Conservation (phyloP, 2,329 filamentous ascomycete genomes). For the Fusarium ambrosium region DNA sequence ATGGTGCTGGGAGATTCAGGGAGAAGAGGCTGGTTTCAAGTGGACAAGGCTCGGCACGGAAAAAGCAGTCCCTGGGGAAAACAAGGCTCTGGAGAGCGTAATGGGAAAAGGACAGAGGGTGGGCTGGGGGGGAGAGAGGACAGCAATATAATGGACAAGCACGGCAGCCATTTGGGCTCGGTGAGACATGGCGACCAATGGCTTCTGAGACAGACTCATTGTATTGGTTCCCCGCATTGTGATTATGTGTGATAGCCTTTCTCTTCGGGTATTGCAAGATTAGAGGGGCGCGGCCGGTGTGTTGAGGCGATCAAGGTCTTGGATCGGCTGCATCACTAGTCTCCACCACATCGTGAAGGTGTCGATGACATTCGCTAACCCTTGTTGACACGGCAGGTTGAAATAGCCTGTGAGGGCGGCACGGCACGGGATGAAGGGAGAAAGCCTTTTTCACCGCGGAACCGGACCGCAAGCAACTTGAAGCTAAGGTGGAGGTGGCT, state of each 20-base stretch:
- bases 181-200: constrained; percentile 1
- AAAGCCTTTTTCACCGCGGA: not conserved
- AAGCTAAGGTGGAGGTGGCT: constrained; percentile 41
- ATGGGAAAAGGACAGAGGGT: not conserved
- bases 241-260: not conserved
- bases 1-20: not conserved
- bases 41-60: not conserved
- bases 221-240: constrained; percentile 1
- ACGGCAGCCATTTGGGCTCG: not conserved
- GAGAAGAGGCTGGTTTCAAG: not conserved
- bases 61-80: not conserved
- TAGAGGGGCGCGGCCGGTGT: not conserved
- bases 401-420: not conserved
- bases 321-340: not conserved
- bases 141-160: not conserved
- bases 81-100: not conserved
- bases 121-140: not conserved
- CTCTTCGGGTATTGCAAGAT: not conserved
- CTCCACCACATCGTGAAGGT: not conserved
- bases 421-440: not conserved
- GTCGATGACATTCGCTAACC: not conserved
- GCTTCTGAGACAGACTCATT: not conserved
- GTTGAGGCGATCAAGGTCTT: not conserved
- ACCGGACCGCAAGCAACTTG: not conserved
- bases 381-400: not conserved